Evolutionary conservation across 148 eudicot species (phyloP), one percentile per base, ranked within the genome.

Genomic region (Nepenthes mirabilis): DNA sequence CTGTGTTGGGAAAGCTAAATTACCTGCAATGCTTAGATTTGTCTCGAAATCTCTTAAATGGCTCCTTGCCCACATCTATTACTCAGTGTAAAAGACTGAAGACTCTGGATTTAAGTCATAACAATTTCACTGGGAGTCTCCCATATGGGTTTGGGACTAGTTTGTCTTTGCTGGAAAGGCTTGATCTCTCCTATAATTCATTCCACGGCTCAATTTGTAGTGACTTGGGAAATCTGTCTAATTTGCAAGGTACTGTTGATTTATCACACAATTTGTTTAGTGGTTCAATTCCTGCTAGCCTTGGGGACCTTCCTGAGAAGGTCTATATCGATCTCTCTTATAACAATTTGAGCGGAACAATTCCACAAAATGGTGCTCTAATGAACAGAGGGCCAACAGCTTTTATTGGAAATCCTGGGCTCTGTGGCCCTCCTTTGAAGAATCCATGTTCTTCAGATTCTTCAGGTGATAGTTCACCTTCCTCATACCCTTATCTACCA

Each of bases 301-400:
- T 93, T 43, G 99, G 99, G 13, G 83, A 88, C 43, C 85, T 93
- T 69, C 99, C 99, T 64, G 99, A 88, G 71, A 93, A 93, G 65
- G 96, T 89, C 37, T 88, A 88, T 56, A 86, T 93, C 66, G 99
- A 93, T 78, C 83, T 93, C 23, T 84, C 91, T 56, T 81, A 76
- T 49, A 93, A 93, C 68, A 76, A 86, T 47, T 77, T 93, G 58
- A 93, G 82, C 55, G 99, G 99, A 43, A 72, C 89, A 14, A 88
- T 93, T 51, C 99, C 99, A 1, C 95, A 88, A 72, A 83, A 72
- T 70, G 96, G 96, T 68, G 99, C 91, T 55, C 74, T 93, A 35
- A 78, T 93, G 54, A 93, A 93, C 59, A 72, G 96, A 76, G 96
- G 96, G 55, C 96, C 96, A 9, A 89, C 96, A 2, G 96, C 99